phyloP scores from a whole-genome alignment of 768 basidiomycete genomes.

The Neoboletus subvelutipes region DNA sequence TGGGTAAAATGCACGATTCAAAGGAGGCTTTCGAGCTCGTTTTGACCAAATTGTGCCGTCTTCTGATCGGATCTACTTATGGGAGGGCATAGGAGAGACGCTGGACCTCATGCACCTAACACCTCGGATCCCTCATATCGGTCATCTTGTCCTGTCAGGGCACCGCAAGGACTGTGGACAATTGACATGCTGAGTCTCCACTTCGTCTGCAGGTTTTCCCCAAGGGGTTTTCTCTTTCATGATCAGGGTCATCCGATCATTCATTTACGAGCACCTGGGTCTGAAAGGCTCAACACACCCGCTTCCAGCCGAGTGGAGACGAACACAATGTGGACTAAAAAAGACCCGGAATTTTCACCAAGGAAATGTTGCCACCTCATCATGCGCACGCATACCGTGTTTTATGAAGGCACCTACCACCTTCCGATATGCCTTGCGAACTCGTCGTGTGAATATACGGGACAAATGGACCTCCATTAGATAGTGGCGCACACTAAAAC shows the following conservation, averaged over 20 bases:
- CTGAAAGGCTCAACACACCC: not conserved
- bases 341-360: not conserved
- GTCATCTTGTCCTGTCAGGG: not conserved
- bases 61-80: slow-evolving; percentile 29
- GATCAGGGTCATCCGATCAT: slow-evolving; percentile 11
- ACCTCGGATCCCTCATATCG: slow-evolving; percentile 1
- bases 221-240: not conserved
- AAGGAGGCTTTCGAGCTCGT: slow-evolving; percentile 20
- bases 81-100: not conserved
- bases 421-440: slow-evolving; percentile 3
- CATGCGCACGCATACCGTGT: slow-evolving; percentile 1
- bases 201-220: slow-evolving; percentile 1
- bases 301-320: not conserved
- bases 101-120: not conserved
- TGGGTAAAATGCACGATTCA: slow-evolving; percentile 20
- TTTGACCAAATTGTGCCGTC: slow-evolving; percentile 28
- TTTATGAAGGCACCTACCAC: slow-evolving; percentile 18
- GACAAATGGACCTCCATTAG: slow-evolving; percentile 5
- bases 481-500: slow-evolving; percentile 19
- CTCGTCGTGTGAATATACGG: slow-evolving; percentile 24
- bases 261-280: not conserved
- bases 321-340: slow-evolving; percentile 16
- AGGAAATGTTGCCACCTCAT: not conserved
- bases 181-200: not conserved
- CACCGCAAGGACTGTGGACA: slow-evolving; percentile 4